Evolutionary conservation across 108 stramenopile genomes (phyloP), one percentile per base, ranked within the genome.

Genomic region (Cyclotella cryptica): DNA sequence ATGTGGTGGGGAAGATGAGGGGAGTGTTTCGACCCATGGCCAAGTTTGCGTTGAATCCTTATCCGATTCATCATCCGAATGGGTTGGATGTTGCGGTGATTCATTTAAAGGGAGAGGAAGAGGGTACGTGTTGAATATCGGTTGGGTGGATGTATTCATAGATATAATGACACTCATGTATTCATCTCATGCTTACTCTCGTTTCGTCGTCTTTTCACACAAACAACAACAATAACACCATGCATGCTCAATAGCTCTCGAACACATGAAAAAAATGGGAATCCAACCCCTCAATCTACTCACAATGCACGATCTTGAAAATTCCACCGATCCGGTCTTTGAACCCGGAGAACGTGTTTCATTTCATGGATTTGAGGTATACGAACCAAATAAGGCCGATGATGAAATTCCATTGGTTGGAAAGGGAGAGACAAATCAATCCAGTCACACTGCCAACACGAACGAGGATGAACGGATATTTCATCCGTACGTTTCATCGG

Each of bases 311-410:
- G 54, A 78, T 22, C 59, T 78, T 24, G 75, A 82, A 60, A 68
- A 74, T 47, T 82, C 86, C 22, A 62, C 79, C 22, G 89, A 92
- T 55, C 78, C 85, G 49, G 79, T 87, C 44, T 92, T 88, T 81
- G 83, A 87, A 69, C 89, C 88, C 27, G 91, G 85, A 30, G 89
- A 94, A 46, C 52, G 78, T 27, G 89, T 94, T 13, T 49, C 69
- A 17, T 92, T 94, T 78, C 91, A 94, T 71, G 93, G 93, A 15
- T 94, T 88, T 69, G 90, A 90, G 22, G 85, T 94, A 3, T 78
- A 79, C n/a, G 89, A 92, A 58, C 57, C 83, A 12, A 72, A 80
- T 27, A 80, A 52, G 74, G 65, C 64, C 19, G 84, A 81, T 28
- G 54, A 52, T 18, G 78, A 71, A 44, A 73, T 7, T 40, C 52